A percentile compares a stretch with the other conserved stretches of the same genome.
Evolutionary conservation across 2,329 filamentous ascomycete species (phyloP).

Genomic region (Sporothrix pseudoabietina): DNA sequence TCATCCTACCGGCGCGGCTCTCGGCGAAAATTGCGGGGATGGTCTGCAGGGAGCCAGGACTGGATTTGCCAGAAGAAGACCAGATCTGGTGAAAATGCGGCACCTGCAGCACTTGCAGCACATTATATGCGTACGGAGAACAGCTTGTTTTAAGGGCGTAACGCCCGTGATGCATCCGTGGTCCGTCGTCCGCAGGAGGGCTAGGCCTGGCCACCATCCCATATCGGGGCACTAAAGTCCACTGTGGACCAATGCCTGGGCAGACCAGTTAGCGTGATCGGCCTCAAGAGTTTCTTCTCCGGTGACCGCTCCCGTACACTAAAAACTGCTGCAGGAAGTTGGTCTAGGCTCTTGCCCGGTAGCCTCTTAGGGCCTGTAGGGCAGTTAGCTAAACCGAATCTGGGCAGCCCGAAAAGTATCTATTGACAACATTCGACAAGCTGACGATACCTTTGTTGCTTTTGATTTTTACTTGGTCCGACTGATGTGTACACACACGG

Average conservation of each 20-base stretch:
- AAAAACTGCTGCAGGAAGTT: neutral
- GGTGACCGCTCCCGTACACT: neutral
- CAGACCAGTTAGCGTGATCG: neutral
- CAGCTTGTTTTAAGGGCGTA: neutral
- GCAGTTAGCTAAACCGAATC: neutral
- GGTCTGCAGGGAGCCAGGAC: neutral
- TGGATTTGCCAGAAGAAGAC: neutral
- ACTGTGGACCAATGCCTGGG: neutral
- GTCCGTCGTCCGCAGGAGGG: neutral
- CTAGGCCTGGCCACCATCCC: neutral
- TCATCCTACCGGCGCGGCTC: neutral
- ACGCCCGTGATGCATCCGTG: neutral
- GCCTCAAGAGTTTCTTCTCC: neutral
- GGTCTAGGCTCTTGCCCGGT: neutral
- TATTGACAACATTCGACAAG: neutral
- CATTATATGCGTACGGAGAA: too few species aligned
- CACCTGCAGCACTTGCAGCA: neutral
- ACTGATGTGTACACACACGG: neutral
- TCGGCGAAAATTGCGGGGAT: constrained; percentile 22
- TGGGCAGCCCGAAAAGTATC: neutral
- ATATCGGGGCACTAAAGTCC: neutral
- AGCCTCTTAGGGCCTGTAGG: neutral
- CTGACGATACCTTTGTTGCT: neutral
- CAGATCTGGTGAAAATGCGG: neutral
- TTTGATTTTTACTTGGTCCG: neutral